Conservation (phyloP, 1,139 yeast species). For the Saccharomyces hybrid region DNA sequence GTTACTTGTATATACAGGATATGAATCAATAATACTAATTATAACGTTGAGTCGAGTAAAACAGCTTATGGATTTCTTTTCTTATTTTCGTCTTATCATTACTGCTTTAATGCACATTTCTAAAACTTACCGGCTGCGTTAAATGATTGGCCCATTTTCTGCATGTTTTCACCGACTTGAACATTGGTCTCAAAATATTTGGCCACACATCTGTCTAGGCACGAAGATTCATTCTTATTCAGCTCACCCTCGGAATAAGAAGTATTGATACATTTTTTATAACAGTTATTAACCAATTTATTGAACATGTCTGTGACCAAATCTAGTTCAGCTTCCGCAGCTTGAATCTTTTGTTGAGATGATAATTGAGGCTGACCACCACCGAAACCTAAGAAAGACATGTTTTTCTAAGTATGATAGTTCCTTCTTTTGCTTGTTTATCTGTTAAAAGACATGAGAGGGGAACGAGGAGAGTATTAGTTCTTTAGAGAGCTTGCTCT, state of each 20-base stretch:
- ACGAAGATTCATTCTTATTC: slow-evolving; percentile 76
- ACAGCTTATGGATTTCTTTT: not conserved
- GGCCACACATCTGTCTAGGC: slow-evolving; percentile 95
- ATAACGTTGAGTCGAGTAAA: slow-evolving; percentile 2
- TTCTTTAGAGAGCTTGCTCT: not conserved
- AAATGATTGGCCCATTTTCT: slow-evolving; percentile 54
- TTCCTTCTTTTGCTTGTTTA: not conserved
- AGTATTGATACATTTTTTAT: slow-evolving; percentile 70
- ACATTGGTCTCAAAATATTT: slow-evolving; percentile 95
- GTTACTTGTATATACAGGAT: not conserved
- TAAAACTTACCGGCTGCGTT: slow-evolving; percentile 33
- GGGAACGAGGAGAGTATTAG: not conserved
- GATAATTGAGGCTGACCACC: slow-evolving; percentile 66
- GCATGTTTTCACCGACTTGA: slow-evolving; percentile 90
- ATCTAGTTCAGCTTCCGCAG: slow-evolving; percentile 87
- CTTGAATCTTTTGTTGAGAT: slow-evolving; percentile 68
- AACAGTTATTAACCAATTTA: slow-evolving; percentile 75
- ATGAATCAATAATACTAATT: slow-evolving; percentile 3
- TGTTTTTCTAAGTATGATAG: slow-evolving; percentile 16
- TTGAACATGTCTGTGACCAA: slow-evolving; percentile 98
- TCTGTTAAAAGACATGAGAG: not conserved
- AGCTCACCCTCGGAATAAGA: slow-evolving; percentile 69
- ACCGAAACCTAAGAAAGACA: slow-evolving; percentile 86
- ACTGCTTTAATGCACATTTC: slow-evolving; percentile 2
- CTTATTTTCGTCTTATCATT: not conserved